phyloP scores from a whole-genome alignment of 345 rosid species.

The Hibiscus trionum region DNA sequence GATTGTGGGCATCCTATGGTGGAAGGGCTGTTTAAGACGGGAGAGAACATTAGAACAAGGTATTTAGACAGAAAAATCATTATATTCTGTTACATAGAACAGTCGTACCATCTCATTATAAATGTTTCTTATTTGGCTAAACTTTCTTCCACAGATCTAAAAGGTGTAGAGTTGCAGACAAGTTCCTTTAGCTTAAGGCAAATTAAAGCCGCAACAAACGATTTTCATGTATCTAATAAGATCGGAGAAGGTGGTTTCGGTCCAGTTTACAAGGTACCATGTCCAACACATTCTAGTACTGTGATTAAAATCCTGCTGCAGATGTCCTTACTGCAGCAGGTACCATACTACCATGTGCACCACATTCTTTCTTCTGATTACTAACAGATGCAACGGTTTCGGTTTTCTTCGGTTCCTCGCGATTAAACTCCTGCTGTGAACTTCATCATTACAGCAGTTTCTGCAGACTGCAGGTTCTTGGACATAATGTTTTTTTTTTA shows the following conservation, averaged over 20 bases:
- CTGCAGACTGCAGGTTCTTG: not conserved
- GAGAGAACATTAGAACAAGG: constrained; percentile 12
- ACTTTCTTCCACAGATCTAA: not conserved
- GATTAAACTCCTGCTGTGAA: too few species aligned
- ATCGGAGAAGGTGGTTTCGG: constrained; percentile 41
- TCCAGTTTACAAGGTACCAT: constrained; percentile 31
- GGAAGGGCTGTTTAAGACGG: constrained; percentile 16
- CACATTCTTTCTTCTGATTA: not conserved
- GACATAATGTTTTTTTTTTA: not conserved
- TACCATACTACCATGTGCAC: not conserved
- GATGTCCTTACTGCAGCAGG: too few species aligned
- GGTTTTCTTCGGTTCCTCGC: too few species aligned
- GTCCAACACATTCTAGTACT: not conserved
- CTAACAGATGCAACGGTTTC: not conserved
- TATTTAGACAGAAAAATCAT: not conserved
- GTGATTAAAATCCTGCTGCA: too few species aligned
- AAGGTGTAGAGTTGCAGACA: constrained; percentile 8
- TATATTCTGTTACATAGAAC: not conserved
- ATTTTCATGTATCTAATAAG: constrained; percentile 26
- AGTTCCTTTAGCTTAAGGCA: constrained; percentile 20
- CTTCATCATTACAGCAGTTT: too few species aligned
- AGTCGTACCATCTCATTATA: too few species aligned
- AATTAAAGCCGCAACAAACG: constrained; percentile 26
- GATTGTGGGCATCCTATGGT: constrained; percentile 25
- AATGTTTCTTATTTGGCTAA: not conserved